Evolutionary conservation across 306 rosid genomes (phyloP).

Genomic region (Medicago ruthenica): DNA sequence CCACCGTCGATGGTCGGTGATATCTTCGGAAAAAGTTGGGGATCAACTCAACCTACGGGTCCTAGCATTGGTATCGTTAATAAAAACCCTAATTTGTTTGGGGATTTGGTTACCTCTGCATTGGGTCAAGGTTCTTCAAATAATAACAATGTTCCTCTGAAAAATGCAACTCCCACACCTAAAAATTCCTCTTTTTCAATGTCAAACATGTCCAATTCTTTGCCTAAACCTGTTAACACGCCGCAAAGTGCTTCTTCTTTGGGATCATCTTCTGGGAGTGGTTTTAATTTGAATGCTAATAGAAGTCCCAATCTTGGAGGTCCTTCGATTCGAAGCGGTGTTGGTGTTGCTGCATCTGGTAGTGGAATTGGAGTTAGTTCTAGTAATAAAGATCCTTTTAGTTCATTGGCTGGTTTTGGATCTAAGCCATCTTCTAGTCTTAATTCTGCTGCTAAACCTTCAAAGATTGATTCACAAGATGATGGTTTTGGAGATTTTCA

Average conservation of each 20-base stretch:
- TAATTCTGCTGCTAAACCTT: slow-evolving; percentile 59
- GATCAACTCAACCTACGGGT: slow-evolving; percentile 56
- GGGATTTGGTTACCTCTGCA: slow-evolving; percentile 86
- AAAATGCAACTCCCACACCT: slow-evolving; percentile 47
- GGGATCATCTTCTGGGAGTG: slow-evolving; percentile 59
- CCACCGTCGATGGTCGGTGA: slow-evolving; percentile 93
- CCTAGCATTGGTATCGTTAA: slow-evolving; percentile 57
- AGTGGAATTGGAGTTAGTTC: slow-evolving; percentile 46
- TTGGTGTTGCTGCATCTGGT: slow-evolving; percentile 47
- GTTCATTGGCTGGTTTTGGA: slow-evolving; percentile 79
- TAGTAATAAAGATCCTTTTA: slow-evolving; percentile 75
- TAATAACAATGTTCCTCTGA: slow-evolving; percentile 62
- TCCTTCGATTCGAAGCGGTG: slow-evolving; percentile 49
- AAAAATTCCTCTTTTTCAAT: slow-evolving; percentile 67
- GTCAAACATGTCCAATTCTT: slow-evolving; percentile 67
- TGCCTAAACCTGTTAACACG: slow-evolving; percentile 61
- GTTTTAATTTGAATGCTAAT: slow-evolving; percentile 42
- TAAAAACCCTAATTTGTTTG: slow-evolving; percentile 88
- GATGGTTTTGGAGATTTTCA: slow-evolving; percentile 85
- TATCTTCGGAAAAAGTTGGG: slow-evolving; percentile 87
- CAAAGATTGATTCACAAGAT: slow-evolving; percentile 41
- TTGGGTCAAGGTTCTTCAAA: slow-evolving; percentile 55
- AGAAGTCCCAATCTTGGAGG: slow-evolving; percentile 65
- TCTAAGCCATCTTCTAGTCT: slow-evolving; percentile 62
- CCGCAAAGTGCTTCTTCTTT: slow-evolving; percentile 49